A percentile compares a stretch with the other conserved stretches of the same genome.
Conservation (phyloP, 257 asterid species). For the Solanum tarijense region DNA sequence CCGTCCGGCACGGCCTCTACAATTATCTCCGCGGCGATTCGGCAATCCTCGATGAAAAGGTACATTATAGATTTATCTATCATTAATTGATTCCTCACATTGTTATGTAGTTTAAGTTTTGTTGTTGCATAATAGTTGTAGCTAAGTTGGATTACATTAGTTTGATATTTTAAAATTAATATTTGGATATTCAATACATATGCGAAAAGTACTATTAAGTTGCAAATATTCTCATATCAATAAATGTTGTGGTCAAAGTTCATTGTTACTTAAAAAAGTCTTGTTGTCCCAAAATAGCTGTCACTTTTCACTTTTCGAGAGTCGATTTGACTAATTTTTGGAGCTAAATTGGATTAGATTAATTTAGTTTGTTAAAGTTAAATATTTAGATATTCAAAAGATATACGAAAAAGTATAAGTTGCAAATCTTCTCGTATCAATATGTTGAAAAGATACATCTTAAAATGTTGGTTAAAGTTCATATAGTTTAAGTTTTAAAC, state of each 20-base stretch:
- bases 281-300: not conserved
- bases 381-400: not conserved
- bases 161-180: not conserved
- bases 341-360: not conserved
- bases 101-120: not conserved
- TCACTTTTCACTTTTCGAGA: too few relatives aligned
- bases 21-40: conserved; percentile 32
- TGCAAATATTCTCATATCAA: not conserved
- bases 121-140: not conserved
- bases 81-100: not conserved
- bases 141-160: not conserved
- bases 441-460: not conserved
- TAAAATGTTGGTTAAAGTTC: not conserved
- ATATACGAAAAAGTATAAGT: not conserved
- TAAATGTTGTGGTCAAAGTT: not conserved
- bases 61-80: not conserved
- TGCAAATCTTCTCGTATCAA: not conserved
- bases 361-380: not conserved
- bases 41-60: not conserved
- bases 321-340: not conserved
- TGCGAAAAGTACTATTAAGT: not conserved
- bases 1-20: conserved; percentile 51
- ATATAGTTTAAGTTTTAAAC: not conserved
- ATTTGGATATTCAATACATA: not conserved
- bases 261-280: not conserved